phyloP scores from a whole-genome alignment of 2,329 filamentous ascomycete species.

The Plectosphaerella cucumerina region DNA sequence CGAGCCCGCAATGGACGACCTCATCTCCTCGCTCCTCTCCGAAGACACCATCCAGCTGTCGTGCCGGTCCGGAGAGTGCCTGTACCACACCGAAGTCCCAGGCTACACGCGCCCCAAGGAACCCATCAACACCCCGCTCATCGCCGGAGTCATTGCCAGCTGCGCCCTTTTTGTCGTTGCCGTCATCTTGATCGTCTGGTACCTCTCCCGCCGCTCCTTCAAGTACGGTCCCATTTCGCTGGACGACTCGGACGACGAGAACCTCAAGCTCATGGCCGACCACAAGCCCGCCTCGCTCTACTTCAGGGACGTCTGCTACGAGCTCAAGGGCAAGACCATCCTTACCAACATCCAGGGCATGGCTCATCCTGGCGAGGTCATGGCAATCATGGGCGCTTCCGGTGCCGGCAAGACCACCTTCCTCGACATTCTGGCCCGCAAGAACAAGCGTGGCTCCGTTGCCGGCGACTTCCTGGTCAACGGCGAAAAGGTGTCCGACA shows the following conservation, averaged over 20 bases:
- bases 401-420: conserved; percentile 98
- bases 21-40: conserved; percentile 86
- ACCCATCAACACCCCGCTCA: conserved; percentile 93
- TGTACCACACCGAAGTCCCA: conserved; percentile 88
- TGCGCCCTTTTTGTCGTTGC: conserved; percentile 85
- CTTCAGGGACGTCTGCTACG: conserved; percentile 85
- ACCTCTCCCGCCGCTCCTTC: conserved; percentile 71
- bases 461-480: conserved; percentile 87
- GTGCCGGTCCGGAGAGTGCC: conserved; percentile 84
- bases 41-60: conserved; percentile 82
- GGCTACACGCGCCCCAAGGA: conserved; percentile 87
- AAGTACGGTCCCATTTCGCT: conserved; percentile 72
- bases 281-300: conserved; percentile 87
- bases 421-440: conserved; percentile 89
- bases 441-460: conserved; percentile 80
- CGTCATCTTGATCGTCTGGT: conserved; percentile 80
- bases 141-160: conserved; percentile 86
- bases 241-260: conserved; percentile 87
- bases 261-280: conserved; percentile 77
- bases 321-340: conserved; percentile 83
- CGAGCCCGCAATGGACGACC: conserved; percentile 86
- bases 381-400: conserved; percentile 97
- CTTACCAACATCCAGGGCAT: conserved; percentile 75
- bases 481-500: conserved; percentile 80
- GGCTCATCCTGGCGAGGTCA: conserved; percentile 91